phyloP scores from a whole-genome alignment of 805 yeast species.

The Diddensiella santjacobensis region DNA sequence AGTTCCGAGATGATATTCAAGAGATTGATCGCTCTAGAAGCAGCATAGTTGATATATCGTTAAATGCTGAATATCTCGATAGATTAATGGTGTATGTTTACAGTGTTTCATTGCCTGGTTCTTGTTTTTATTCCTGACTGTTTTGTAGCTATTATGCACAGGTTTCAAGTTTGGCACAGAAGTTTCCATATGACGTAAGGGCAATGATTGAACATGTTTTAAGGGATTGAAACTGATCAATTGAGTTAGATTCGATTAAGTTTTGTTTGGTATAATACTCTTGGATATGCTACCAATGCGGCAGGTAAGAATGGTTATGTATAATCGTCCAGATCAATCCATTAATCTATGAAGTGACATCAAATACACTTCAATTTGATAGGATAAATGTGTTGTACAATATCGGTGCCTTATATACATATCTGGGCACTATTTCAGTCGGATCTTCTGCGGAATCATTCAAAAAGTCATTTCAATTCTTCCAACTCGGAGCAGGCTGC shows the following conservation, averaged over 20 bases:
- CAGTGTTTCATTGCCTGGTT: too few species aligned
- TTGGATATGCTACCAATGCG: conserved; percentile 52
- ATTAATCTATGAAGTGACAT: conserved; percentile 27
- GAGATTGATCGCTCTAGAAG: conserved; percentile 33
- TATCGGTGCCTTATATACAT: conserved; percentile 60
- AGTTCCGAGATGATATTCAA: conserved; percentile 39
- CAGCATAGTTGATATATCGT: conserved; percentile 14
- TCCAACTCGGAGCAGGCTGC: conserved; percentile 70
- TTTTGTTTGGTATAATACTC: conserved; percentile 71
- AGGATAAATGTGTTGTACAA: conserved; percentile 61
- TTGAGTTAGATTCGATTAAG: conserved; percentile 32
- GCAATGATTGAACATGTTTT: background rate
- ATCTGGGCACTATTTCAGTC: conserved; percentile 47
- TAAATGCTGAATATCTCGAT: conserved; percentile 10
- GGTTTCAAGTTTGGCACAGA: conserved; percentile 29
- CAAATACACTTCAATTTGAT: conserved; percentile 56
- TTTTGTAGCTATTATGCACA: conserved; percentile 23
- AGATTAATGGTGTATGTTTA: conserved; percentile 11
- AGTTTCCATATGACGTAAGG: conserved; percentile 59
- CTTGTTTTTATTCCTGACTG: background rate
- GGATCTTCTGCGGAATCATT: conserved; percentile 46
- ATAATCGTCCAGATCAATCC: background rate
- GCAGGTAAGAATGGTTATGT: conserved; percentile 26
- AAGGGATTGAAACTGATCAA: conserved; percentile 1
- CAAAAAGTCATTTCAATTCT: conserved; percentile 58